These are phyloP conservation scores for Diplodia mutila DNA, from an alignment of 2,329 filamentous ascomycete genomes.

Conservation along the genomic window DNA sequence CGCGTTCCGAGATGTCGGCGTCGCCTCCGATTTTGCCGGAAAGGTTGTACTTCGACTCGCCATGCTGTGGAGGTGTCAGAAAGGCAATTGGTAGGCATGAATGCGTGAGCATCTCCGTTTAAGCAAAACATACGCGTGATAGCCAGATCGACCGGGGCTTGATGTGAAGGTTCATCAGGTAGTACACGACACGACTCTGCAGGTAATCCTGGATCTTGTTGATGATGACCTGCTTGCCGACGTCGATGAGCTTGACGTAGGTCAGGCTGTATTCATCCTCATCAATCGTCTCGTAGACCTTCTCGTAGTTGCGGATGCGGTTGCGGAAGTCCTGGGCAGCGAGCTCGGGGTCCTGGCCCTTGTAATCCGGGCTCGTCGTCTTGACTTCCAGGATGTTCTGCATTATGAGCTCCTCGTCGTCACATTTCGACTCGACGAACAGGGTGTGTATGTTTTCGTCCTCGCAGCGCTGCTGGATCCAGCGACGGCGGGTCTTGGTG, in stretches of 20 bases:
- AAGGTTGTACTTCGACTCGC: slow-evolving; percentile 91
- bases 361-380: slow-evolving; percentile 92
- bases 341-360: slow-evolving; percentile 88
- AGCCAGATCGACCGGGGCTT: slow-evolving; percentile 96
- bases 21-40: slow-evolving; percentile 92
- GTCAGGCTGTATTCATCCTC: slow-evolving; percentile 86
- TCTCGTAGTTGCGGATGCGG: slow-evolving; percentile 95
- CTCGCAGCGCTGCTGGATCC: slow-evolving; percentile 82
- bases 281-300: slow-evolving; percentile 92
- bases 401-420: slow-evolving; percentile 96
- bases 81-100: not conserved
- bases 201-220: slow-evolving; percentile 97
- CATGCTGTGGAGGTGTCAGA: slow-evolving; percentile 66
- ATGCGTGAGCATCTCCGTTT: not conserved
- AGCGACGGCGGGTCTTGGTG: slow-evolving; percentile 83
- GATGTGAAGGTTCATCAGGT: slow-evolving; percentile 98
- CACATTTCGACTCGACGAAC: slow-evolving; percentile 96
- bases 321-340: slow-evolving; percentile 91
- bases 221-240: slow-evolving; percentile 95
- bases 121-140: slow-evolving; percentile 70
- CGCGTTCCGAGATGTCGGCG: slow-evolving; percentile 80
- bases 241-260: slow-evolving; percentile 96
- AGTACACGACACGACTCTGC: slow-evolving; percentile 95
- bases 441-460: slow-evolving; percentile 82
- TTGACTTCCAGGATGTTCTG: slow-evolving; percentile 98